Percentiles rank a stretch among this genome's conserved stretches.
These are phyloP conservation scores for Oehlia diaphana DNA, from an alignment of 192 early-diverging fungal species.

Conservation along the genomic window DNA sequence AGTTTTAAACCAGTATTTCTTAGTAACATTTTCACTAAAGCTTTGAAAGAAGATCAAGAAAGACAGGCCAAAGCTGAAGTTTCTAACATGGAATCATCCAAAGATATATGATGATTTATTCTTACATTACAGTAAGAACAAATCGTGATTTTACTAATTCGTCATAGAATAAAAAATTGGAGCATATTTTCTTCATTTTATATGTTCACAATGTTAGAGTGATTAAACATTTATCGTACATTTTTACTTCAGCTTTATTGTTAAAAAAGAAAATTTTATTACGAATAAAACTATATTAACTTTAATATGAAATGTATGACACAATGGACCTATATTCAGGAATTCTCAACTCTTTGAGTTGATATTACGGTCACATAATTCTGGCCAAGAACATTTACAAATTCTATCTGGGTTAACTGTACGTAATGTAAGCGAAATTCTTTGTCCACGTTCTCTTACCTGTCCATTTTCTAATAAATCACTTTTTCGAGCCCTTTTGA, in stretches of 20 bases:
- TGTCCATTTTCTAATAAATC: constrained; percentile 26
- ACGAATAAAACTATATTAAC: too few relatives aligned
- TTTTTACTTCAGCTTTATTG: too few relatives aligned
- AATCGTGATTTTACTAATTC: too few relatives aligned
- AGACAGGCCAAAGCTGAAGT: not conserved
- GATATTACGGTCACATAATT: constrained; percentile 23
- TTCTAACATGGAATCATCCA: not conserved
- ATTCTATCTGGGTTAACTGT: constrained; percentile 1
- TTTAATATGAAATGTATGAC: too few relatives aligned
- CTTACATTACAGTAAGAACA: too few relatives aligned
- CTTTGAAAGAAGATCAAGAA: not conserved
- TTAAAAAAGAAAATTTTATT: too few relatives aligned
- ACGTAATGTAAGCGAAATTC: constrained; percentile 26
- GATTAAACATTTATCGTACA: too few relatives aligned
- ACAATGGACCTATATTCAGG: too few relatives aligned
- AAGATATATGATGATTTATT: too few relatives aligned
- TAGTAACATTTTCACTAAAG: not conserved
- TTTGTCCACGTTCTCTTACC: constrained; percentile 20
- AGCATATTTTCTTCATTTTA: too few relatives aligned
- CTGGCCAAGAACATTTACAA: constrained; percentile 23
- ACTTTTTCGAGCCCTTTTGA: constrained; percentile 21
- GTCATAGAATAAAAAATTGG: too few relatives aligned
- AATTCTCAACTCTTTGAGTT: not conserved
- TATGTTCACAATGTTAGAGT: too few relatives aligned
- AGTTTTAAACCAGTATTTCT: not conserved